Evolutionary conservation across 805 yeast species (phyloP).

Genomic region (Torulaspora maleeae): DNA sequence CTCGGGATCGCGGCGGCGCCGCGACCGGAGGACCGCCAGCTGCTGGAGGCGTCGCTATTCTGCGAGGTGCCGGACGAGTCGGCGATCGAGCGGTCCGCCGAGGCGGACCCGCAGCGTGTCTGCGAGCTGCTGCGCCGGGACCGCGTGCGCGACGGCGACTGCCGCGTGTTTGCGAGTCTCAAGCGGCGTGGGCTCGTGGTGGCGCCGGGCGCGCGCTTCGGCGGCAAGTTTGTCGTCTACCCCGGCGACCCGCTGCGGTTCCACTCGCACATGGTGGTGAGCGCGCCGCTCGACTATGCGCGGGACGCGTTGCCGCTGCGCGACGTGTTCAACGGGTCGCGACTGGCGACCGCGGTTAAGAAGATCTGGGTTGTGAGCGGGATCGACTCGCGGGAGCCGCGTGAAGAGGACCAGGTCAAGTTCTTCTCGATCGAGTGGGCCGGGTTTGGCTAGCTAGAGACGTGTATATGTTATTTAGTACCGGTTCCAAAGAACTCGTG

Average conservation of each 20-base stretch:
- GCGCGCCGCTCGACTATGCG: slow-evolving; percentile 41
- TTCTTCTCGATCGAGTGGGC: slow-evolving; percentile 91
- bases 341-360: slow-evolving; percentile 89
- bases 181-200: slow-evolving; percentile 45
- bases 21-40: slow-evolving; percentile 7
- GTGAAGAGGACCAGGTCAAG: slow-evolving; percentile 30
- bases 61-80: slow-evolving; percentile 22
- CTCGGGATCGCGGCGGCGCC: slow-evolving; percentile 20
- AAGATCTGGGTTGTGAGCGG: slow-evolving; percentile 68
- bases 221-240: slow-evolving; percentile 82
- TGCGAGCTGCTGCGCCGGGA: neutral
- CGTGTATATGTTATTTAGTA: slow-evolving; percentile 12
- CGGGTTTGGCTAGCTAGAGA: slow-evolving; percentile 65
- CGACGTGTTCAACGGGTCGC: slow-evolving; percentile 74
- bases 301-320: slow-evolving; percentile 50
- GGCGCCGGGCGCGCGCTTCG: slow-evolving; percentile 87
- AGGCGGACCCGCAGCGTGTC: neutral
- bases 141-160: slow-evolving; percentile 18
- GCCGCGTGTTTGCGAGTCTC: slow-evolving; percentile 36
- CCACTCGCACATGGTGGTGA: slow-evolving; percentile 79
- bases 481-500: slow-evolving; percentile 39
- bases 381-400: slow-evolving; percentile 10
- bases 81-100: neutral
- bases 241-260: slow-evolving; percentile 93
- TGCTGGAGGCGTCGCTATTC: slow-evolving; percentile 26